A percentile compares a stretch with the other conserved stretches of the same genome.
Conservation (phyloP, 2,329 filamentous ascomycete genomes). For the Fusarium virguliforme region DNA sequence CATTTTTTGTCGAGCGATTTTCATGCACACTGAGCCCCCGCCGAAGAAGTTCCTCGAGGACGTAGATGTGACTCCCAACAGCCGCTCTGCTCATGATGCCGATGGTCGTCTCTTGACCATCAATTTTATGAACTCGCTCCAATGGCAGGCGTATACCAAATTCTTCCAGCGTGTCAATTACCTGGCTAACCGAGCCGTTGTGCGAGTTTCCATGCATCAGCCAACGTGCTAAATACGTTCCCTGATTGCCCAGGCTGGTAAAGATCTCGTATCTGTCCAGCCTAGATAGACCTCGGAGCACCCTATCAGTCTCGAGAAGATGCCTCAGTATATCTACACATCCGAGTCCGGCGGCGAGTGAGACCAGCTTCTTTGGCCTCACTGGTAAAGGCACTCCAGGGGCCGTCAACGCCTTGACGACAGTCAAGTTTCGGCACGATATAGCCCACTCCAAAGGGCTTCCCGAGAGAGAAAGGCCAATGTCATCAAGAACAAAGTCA, state of each 20-base stretch:
- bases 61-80: not conserved
- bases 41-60: not conserved
- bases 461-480: not conserved
- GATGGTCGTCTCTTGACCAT: not conserved
- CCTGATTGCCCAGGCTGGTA: not conserved
- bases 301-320: not conserved
- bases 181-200: not conserved
- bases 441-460: not conserved
- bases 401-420: not conserved
- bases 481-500: not conserved
- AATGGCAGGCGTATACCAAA: not conserved
- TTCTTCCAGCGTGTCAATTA: not conserved
- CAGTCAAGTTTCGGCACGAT: not conserved
- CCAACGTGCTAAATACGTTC: not conserved
- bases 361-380: not conserved
- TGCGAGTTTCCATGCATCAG: not conserved
- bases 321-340: not conserved
- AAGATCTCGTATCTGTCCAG: not conserved
- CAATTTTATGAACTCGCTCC: not conserved
- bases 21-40: not conserved
- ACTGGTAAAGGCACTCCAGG: not conserved
- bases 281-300: not conserved
- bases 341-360: not conserved
- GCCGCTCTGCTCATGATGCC: not conserved
- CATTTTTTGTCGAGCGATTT: not conserved